phyloP scores from a whole-genome alignment of 306 rosid genomes.

The Dryas alaskensis region DNA sequence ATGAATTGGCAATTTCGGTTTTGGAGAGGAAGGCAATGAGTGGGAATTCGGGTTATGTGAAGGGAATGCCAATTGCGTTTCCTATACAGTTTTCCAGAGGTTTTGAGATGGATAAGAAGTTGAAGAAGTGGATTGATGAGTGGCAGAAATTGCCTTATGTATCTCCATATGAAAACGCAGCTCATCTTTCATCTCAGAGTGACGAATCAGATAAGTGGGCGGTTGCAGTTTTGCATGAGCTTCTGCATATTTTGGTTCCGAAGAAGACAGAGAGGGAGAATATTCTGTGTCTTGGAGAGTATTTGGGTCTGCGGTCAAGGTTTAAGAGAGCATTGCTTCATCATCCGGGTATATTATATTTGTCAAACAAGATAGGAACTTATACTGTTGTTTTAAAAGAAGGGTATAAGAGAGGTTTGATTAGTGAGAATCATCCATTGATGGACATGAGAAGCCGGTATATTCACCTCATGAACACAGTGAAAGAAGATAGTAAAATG shows the following conservation, averaged over 20 bases:
- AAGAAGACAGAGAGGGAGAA: conserved; percentile 71
- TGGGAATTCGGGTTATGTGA: background rate
- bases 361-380: conserved; percentile 66
- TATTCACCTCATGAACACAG: conserved; percentile 61
- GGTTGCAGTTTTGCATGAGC: conserved; percentile 74
- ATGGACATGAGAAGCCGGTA: conserved; percentile 60
- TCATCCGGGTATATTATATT: conserved; percentile 78
- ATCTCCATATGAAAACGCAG: conserved; percentile 72
- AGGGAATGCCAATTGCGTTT: conserved; percentile 34
- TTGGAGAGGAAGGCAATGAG: conserved; percentile 42
- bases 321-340: conserved; percentile 67
- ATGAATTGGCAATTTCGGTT: conserved; percentile 53
- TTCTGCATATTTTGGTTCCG: conserved; percentile 66
- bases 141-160: conserved; percentile 78
- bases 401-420: conserved; percentile 75
- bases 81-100: conserved; percentile 64
- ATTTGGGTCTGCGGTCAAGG: conserved; percentile 69
- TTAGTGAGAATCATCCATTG: conserved; percentile 46
- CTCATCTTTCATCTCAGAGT: conserved; percentile 44
- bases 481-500: conserved; percentile 43
- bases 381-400: conserved; percentile 71
- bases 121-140: conserved; percentile 67
- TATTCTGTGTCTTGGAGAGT: conserved; percentile 60
- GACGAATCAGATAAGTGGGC: conserved; percentile 78
- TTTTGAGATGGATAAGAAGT: conserved; percentile 69